Conservation (phyloP, 495 filamentous ascomycete species). For the Hypomontagnella submonticulosa region DNA sequence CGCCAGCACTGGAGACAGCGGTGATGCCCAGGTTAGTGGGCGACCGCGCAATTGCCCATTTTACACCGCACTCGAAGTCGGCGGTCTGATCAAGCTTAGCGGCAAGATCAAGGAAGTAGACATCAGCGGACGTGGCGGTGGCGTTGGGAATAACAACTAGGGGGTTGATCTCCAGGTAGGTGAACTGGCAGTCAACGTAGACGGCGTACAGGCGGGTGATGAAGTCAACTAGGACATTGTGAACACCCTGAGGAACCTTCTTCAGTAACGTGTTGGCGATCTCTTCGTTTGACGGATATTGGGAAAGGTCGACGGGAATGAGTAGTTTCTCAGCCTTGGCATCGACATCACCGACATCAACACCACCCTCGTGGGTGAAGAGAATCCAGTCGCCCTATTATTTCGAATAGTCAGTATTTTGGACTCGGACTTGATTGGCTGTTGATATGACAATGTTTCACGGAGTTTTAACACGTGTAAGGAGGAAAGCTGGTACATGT, state of each 20-base stretch:
- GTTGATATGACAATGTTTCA: conserved; percentile 18
- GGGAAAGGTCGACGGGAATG: conserved; percentile 91
- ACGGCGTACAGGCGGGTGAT: conserved; percentile 76
- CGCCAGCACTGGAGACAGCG: conserved; percentile 64
- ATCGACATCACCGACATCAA: conserved; percentile 99
- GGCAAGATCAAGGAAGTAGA: conserved; percentile 97
- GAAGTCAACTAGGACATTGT: conserved; percentile 99
- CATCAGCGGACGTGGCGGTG: conserved; percentile 88
- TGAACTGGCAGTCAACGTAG: conserved; percentile 99
- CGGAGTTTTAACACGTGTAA: conserved; percentile 31
- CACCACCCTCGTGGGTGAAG: conserved; percentile 99
- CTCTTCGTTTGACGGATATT: conserved; percentile 96
- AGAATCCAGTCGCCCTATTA: conserved; percentile 97
- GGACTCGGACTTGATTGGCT: conserved; percentile 17
- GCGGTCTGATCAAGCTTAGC: conserved; percentile 99
- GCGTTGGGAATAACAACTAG: conserved; percentile 97
- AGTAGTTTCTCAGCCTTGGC: conserved; percentile 98
- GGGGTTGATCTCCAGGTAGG: conserved; percentile 99
- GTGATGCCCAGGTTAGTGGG: conserved; percentile 85
- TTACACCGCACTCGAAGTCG: conserved; percentile 98
- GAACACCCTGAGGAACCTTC: conserved; percentile 93
- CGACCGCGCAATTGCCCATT: conserved; percentile 96
- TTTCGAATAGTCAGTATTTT: conserved; percentile 47
- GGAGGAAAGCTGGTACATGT: conserved; percentile 21
- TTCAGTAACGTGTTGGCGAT: conserved; percentile 85